Base-by-base conservation (phyloP, 805 yeast genomes). In the Wickerhamomyces chambardii region DNA sequence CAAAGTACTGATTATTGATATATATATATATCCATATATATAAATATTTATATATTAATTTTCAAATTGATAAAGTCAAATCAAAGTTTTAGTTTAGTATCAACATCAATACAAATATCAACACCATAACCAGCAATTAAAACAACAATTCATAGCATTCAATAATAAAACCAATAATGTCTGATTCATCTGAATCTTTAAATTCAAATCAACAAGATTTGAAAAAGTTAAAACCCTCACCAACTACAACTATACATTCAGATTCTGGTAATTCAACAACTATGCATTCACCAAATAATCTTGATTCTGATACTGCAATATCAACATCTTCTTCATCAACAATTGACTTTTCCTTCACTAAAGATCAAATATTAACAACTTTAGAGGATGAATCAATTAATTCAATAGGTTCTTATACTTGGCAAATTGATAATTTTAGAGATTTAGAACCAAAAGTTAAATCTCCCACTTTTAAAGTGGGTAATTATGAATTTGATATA, bases 401-500 rank as follows among this genome's bases (percentile, higher is more conserved):
- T 1, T 55, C 41, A 2, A 54, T 52, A 19, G 63, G 59, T 0
- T 48, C 48, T 27, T 41, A 44, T 39, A 65, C 70, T 0, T 68
- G 73, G 70, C 51, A 59, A 25, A 58, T 68, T 28, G 36, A 44
- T 2, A 57, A 64, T 34, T 55, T 43, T 38, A 43, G 35, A 28
- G 30, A 38, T 1, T 39, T 64, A 1, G 56, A 48, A 5, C 42
- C 53, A 14, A 57, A 53, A 27, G 53, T 38, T 7, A 43, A 41
- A 16, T 63, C 77, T 37, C 66, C 75, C 0, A 50, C 55, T 15
- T 78, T 75, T 43, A 58, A 55, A 33, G 68, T 78, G 41, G 90
- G 86, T 2, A 78, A 70, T 1, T 75, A 56, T 47, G 73, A 73
- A 28, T 84, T 85, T 79, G 75, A 77, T 45, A 52, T 87, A 3